Percentiles rank a stretch among this genome's conserved stretches.
Evolutionary conservation across 164 flowering plant species (phyloP).

Genomic region (Berberis thunbergii): DNA sequence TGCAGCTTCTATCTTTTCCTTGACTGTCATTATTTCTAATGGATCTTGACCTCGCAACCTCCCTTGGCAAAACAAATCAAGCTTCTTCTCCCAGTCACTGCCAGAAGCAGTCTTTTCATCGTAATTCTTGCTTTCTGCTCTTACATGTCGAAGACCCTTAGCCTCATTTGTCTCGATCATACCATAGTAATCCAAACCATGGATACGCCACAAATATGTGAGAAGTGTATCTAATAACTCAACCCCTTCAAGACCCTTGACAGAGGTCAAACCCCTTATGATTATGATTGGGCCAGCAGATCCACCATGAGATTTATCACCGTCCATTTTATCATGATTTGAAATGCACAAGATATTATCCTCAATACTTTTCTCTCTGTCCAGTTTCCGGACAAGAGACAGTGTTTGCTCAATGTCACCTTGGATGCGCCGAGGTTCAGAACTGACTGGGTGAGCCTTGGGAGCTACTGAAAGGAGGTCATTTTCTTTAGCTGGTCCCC

Average conservation of each 20-base stretch:
- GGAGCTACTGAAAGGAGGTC: constrained; percentile 72
- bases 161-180: constrained; percentile 67
- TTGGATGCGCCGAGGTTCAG: constrained; percentile 72
- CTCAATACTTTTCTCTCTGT: constrained; percentile 76
- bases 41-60: constrained; percentile 84
- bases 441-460: constrained; percentile 76
- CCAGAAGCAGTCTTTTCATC: constrained; percentile 38
- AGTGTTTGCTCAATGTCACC: constrained; percentile 74
- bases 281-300: constrained; percentile 82
- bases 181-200: constrained; percentile 95
- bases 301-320: constrained; percentile 67
- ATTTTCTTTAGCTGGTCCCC: constrained; percentile 53
- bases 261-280: constrained; percentile 70
- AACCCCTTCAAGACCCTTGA: constrained; percentile 89
- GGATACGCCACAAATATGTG: constrained; percentile 94
- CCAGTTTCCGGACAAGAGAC: constrained; percentile 79
- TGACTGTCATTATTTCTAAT: constrained; percentile 79
- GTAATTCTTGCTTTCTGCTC: constrained; percentile 55
- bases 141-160: constrained; percentile 77
- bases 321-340: constrained; percentile 48
- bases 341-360: constrained; percentile 58
- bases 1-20: constrained; percentile 87
- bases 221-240: constrained; percentile 84
- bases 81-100: constrained; percentile 81
- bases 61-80: constrained; percentile 77